A percentile compares a stretch with the other conserved stretches of the same genome.
These are phyloP conservation scores for Candida adriatica DNA, from an alignment of 805 yeast genomes.

Conservation along the genomic window DNA sequence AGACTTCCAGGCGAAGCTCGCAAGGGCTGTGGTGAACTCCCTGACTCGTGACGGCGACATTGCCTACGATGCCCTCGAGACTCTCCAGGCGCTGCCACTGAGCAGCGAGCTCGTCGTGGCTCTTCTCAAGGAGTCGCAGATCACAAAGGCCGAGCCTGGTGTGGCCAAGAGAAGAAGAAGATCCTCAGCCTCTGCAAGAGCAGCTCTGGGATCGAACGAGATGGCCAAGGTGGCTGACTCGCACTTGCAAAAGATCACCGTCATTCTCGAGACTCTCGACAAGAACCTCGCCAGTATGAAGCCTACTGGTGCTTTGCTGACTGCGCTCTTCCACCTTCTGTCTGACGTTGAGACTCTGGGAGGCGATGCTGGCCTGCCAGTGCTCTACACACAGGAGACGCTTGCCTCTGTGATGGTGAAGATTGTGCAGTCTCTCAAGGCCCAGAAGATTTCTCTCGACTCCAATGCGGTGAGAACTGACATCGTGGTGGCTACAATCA, in stretches of 20 bases:
- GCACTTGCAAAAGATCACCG: constrained; percentile 72
- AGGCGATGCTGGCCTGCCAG: constrained; percentile 86
- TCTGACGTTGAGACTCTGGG: constrained; percentile 81
- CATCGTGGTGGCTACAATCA: constrained; percentile 81
- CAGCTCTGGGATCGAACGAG: constrained; percentile 62
- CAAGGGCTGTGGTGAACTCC: constrained; percentile 55
- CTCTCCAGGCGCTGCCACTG: constrained; percentile 49
- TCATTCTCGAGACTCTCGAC: constrained; percentile 75
- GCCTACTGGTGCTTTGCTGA: constrained; percentile 39
- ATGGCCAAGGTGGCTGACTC: constrained; percentile 68
- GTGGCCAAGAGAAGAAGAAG: constrained; percentile 78
- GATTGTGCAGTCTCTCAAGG: constrained; percentile 51
- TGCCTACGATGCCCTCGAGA: constrained; percentile 45
- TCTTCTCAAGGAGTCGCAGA: constrained; percentile 52
- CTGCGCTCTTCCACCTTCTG: constrained; percentile 50
- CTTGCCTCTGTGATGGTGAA: constrained; percentile 80
- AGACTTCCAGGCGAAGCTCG: constrained; percentile 51
- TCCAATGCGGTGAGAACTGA: constrained; percentile 77
- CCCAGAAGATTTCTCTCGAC: constrained; percentile 37
- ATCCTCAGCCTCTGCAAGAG: constrained; percentile 69
- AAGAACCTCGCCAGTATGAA: constrained; percentile 26
- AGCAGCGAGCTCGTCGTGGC: constrained; percentile 50
- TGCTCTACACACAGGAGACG: constrained; percentile 84
- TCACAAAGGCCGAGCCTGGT: constrained; percentile 36
- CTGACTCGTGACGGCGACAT: constrained; percentile 33